phyloP scores from a whole-genome alignment of 768 basidiomycete species.

The Psilocybe sp. region DNA sequence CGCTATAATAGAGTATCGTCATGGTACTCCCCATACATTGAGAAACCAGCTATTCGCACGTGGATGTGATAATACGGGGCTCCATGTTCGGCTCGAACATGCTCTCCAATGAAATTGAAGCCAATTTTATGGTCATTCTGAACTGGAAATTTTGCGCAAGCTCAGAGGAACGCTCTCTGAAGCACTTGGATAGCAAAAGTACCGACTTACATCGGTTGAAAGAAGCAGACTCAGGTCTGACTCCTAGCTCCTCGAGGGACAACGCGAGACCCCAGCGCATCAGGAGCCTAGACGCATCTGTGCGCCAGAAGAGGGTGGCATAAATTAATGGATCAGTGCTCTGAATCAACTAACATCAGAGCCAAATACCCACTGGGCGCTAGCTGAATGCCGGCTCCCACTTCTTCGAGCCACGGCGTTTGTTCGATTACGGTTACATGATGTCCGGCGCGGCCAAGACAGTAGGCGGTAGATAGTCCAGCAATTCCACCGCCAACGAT shows the following conservation, averaged over 20 bases:
- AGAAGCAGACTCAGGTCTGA: slow-evolving; percentile 35
- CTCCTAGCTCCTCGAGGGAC: slow-evolving; percentile 32
- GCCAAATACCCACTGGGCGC: slow-evolving; percentile 21
- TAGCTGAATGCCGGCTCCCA: slow-evolving; percentile 54
- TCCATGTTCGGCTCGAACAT: slow-evolving; percentile 25
- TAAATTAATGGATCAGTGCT: too few species aligned
- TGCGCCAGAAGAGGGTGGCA: background rate
- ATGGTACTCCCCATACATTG: too few species aligned
- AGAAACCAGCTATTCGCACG: slow-evolving; percentile 24
- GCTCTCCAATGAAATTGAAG: slow-evolving; percentile 23
- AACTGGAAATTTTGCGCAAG: slow-evolving; percentile 25
- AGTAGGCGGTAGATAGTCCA: slow-evolving; percentile 44
- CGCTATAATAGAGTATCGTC: slow-evolving; percentile 25
- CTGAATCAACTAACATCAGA: too few species aligned
- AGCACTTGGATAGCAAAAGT: too few species aligned
- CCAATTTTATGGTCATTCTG: slow-evolving; percentile 27
- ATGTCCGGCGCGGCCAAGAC: slow-evolving; percentile 45
- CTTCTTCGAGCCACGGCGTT: slow-evolving; percentile 36
- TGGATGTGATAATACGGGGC: slow-evolving; percentile 34
- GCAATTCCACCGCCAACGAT: slow-evolving; percentile 52
- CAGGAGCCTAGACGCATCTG: slow-evolving; percentile 45
- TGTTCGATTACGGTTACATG: slow-evolving; percentile 45
- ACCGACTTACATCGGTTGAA: slow-evolving; percentile 39
- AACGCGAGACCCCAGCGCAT: slow-evolving; percentile 49
- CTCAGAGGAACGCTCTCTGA: too few species aligned